phyloP scores from a whole-genome alignment of 1,284 basidiomycete genomes.

The Naganishia cerealis region DNA sequence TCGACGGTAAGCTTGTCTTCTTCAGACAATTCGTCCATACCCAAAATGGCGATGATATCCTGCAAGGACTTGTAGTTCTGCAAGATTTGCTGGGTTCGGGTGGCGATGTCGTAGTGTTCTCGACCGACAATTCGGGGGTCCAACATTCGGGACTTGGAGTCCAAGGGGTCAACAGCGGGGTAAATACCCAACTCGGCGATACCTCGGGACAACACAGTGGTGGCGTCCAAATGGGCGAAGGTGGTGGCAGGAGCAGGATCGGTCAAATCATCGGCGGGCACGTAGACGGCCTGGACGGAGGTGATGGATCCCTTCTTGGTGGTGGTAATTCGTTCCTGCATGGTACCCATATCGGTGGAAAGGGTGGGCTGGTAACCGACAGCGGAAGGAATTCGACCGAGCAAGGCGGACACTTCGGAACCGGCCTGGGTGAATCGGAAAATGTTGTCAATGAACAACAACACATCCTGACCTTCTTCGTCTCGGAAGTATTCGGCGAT shows the following conservation, averaged over 20 bases:
- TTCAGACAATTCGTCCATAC: slow-evolving; percentile 99
- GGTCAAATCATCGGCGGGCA: slow-evolving; percentile 99
- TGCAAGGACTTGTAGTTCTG: slow-evolving; percentile 99
- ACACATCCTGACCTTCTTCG: slow-evolving; percentile 98
- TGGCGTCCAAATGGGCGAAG: slow-evolving; percentile 99
- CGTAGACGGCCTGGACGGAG: slow-evolving; percentile 98
- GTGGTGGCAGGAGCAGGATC: slow-evolving; percentile 99
- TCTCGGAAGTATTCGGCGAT: slow-evolving; percentile 99
- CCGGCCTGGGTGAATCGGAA: slow-evolving; percentile 99
- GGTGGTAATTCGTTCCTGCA: slow-evolving; percentile 99
- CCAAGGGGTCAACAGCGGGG: slow-evolving; percentile 97
- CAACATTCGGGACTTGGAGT: slow-evolving; percentile 99
- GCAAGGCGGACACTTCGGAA: slow-evolving; percentile 98
- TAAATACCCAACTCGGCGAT: slow-evolving; percentile 99
- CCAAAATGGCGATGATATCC: slow-evolving; percentile 68
- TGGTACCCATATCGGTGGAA: slow-evolving; percentile 99
- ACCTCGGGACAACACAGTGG: slow-evolving; percentile 95
- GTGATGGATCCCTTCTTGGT: slow-evolving; percentile 99
- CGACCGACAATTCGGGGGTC: slow-evolving; percentile 92
- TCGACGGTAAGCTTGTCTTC: slow-evolving; percentile 97
- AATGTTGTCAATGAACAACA: slow-evolving; percentile 99
- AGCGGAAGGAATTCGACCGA: slow-evolving; percentile 99
- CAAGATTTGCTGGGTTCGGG: slow-evolving; percentile 94
- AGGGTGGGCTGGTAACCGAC: slow-evolving; percentile 99
- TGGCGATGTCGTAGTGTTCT: slow-evolving; percentile 92